Conservation (phyloP, 2,329 filamentous ascomycete species). For the Colletotrichum navitas region DNA sequence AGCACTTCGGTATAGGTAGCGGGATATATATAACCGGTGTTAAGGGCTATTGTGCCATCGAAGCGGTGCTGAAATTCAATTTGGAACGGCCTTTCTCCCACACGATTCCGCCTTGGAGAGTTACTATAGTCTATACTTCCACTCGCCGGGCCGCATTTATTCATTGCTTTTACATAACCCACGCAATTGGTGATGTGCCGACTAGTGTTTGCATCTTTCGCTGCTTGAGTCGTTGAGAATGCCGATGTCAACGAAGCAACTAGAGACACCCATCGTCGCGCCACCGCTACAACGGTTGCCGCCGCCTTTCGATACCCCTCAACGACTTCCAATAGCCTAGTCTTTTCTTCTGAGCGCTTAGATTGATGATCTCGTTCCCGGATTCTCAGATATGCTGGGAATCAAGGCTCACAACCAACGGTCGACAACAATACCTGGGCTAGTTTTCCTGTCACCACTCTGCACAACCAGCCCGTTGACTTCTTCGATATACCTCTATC, state of each 20-base stretch:
- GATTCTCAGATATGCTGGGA: constrained; percentile 50
- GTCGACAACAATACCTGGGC: constrained; percentile 51
- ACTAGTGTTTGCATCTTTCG: constrained; percentile 58
- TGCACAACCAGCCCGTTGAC: too few relatives aligned
- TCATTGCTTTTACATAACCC: constrained; percentile 57
- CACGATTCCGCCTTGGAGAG: constrained; percentile 56
- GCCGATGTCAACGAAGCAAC: neutral
- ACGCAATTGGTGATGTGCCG: constrained; percentile 56
- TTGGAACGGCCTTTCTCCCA: constrained; percentile 51
- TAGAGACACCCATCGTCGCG: constrained; percentile 13
- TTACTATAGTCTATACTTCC: constrained; percentile 55
- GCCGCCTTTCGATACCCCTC: constrained; percentile 54
- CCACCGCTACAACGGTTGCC: constrained; percentile 46
- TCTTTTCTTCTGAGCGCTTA: constrained; percentile 56
- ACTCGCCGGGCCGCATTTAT: constrained; percentile 45
- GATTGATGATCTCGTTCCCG: constrained; percentile 53
- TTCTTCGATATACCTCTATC: too few relatives aligned
- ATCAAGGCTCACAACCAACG: constrained; percentile 47
- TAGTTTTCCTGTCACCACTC: constrained; percentile 41
- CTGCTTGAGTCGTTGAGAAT: constrained; percentile 49
- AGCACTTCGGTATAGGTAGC: constrained; percentile 51
- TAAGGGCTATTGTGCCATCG: constrained; percentile 39
- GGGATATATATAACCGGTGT: constrained; percentile 41
- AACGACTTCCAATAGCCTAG: constrained; percentile 58
- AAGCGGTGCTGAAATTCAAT: constrained; percentile 46